Conservation (phyloP, 139 green algal genomes). For the Diplosphaera chodatii region DNA sequence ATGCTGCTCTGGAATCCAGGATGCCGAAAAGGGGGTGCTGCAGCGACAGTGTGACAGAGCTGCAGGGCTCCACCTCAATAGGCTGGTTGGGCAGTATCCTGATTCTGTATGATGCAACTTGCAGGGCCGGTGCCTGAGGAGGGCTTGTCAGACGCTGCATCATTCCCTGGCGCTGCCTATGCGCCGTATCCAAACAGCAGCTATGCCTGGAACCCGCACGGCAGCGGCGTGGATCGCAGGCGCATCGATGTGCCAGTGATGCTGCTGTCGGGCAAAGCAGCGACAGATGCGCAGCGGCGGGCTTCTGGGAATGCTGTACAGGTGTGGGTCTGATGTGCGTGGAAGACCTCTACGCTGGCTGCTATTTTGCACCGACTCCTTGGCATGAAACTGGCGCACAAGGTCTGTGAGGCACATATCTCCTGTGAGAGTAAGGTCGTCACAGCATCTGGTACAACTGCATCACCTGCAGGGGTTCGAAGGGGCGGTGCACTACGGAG, state of each 20-base stretch:
- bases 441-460: background rate
- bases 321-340: too few relatives aligned
- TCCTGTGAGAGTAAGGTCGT: too few relatives aligned
- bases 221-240: background rate
- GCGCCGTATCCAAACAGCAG: constrained; percentile 15
- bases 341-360: too few relatives aligned
- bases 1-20: too few relatives aligned
- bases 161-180: constrained; percentile 29
- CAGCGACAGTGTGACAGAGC: too few relatives aligned
- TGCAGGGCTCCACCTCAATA: too few relatives aligned
- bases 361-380: too few relatives aligned
- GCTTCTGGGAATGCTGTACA: constrained; percentile 6
- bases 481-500: constrained; percentile 30
- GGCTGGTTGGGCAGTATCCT: too few relatives aligned
- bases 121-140: background rate
- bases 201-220: constrained; percentile 41
- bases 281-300: background rate
- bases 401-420: too few relatives aligned
- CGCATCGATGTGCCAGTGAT: constrained; percentile 8
- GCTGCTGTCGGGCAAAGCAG: constrained; percentile 5
- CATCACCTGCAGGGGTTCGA: constrained; percentile 23
- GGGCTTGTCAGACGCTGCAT: background rate
- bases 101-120: too few relatives aligned
- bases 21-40: too few relatives aligned
- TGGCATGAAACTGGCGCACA: too few relatives aligned